A percentile compares a stretch with the other conserved stretches of the same genome.
phyloP scores from a whole-genome alignment of 257 asterid genomes.

The Salvia hispanica region DNA sequence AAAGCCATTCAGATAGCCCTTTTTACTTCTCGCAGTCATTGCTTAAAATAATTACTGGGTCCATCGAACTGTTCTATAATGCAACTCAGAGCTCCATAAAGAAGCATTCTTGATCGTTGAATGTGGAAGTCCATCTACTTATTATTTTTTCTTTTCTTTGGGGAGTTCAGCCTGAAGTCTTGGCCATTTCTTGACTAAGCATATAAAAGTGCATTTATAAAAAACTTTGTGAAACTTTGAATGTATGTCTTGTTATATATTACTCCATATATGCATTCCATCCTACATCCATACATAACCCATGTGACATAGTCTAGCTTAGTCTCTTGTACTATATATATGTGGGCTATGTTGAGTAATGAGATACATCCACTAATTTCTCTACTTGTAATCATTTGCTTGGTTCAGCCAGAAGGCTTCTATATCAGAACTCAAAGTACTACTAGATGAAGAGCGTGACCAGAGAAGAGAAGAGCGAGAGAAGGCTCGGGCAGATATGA shows the following conservation, averaged over 20 bases:
- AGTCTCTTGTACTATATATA: too few relatives aligned
- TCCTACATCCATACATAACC: too few relatives aligned
- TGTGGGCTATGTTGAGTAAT: too few relatives aligned
- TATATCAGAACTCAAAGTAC: constrained; percentile 70
- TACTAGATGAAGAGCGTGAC: constrained; percentile 90
- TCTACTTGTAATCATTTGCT: constrained; percentile 24
- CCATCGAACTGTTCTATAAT: neutral
- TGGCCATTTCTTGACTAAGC: neutral
- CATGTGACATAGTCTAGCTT: too few relatives aligned
- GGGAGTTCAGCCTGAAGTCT: constrained; percentile 1
- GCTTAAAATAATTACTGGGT: constrained; percentile 14
- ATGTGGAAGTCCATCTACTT: constrained; percentile 9
- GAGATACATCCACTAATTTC: too few relatives aligned
- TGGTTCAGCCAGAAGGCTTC: constrained; percentile 84
- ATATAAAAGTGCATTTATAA: neutral
- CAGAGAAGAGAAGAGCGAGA: constrained; percentile 92
- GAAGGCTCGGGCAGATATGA: constrained; percentile 71
- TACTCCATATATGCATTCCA: too few relatives aligned
- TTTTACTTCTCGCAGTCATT: constrained; percentile 15
- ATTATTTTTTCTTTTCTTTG: neutral
- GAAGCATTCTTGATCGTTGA: neutral
- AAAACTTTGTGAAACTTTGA: neutral
- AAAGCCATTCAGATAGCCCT: neutral
- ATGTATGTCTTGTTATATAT: neutral
- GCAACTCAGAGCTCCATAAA: constrained; percentile 1